Base-by-base conservation (phyloP, 164 flowering plant species). In the Paratinospora sagittata region DNA sequence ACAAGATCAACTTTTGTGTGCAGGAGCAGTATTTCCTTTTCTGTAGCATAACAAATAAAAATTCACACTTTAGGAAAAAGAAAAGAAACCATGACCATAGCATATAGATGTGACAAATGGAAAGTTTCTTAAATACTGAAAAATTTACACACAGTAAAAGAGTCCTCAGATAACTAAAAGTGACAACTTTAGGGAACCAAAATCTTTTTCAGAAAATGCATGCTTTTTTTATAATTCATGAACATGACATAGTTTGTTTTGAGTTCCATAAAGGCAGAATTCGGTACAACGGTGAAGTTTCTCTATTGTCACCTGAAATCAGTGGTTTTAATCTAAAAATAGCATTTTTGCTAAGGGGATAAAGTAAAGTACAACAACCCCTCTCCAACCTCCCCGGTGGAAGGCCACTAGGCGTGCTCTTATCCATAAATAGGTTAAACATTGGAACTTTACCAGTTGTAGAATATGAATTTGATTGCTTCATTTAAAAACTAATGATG, bases 1-100 rank as follows among this genome's bases (percentile, higher is more conserved):
- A 96, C 86, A 78, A 96, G 92, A 73, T 96, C 99, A 78, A 96
- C 88, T 81, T 93, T 87, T 47, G 83, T 83, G 83, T 96, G 99
- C 72, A 96, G 84, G 13, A 75, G 78, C 57, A 63, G 65, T 74
- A 88, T 80, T 78, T 90, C 99, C 70, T 81, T 70, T 57, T 90
- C 99, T 95, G 92, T 52, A 78, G 67, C 23, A n/a, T 27, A 52
- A 52, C 6, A 0, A 21, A 52, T 8, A 52, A 52, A 17, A 17
- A 17, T 16, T 52, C 58, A 16, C 58, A 16, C 58, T 52, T 4
- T n/a, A n/a, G n/a, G 58, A 16, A 52, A 16, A n/a, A n/a, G n/a
- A n/a, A n/a, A 52, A 3, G 58, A 52, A 39, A 52, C 58, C 16
- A 24, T 33, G 5, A 62, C 5, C 36, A 60, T 3, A 52, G 58